Evolutionary conservation across 2,329 filamentous ascomycete genomes (phyloP).

Genomic region (Hymenoscyphus occultus): DNA sequence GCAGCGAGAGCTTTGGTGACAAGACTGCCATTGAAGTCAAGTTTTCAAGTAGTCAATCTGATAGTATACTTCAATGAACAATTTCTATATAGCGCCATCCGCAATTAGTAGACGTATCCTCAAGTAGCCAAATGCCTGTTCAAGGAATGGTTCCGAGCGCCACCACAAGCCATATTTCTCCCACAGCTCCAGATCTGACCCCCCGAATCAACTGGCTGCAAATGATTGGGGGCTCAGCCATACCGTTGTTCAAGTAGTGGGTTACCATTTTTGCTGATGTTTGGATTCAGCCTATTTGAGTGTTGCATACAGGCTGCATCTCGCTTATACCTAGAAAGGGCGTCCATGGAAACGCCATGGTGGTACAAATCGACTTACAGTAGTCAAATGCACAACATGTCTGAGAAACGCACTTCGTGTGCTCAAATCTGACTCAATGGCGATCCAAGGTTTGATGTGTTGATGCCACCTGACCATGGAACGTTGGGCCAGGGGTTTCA

Average conservation of each 20-base stretch:
- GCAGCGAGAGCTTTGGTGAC: not conserved
- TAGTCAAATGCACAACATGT: conserved; percentile 10
- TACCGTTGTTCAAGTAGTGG: conserved; percentile 2
- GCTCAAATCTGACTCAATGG: conserved; percentile 10
- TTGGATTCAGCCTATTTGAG: conserved; percentile 9
- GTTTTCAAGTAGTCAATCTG: not conserved
- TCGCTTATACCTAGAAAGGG: conserved; percentile 3
- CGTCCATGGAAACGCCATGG: conserved; percentile 13
- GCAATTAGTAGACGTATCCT: not conserved
- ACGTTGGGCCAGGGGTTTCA: not conserved
- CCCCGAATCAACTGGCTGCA: not conserved
- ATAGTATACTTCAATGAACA: too few relatives aligned
- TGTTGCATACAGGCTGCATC: conserved; percentile 15
- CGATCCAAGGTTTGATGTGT: not conserved
- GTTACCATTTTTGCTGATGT: conserved; percentile 14
- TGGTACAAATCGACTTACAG: conserved; percentile 1
- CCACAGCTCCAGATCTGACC: not conserved
- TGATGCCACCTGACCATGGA: not conserved
- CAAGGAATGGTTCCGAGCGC: not conserved
- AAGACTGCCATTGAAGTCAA: not conserved
- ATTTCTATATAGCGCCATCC: not conserved
- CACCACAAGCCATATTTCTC: conserved; percentile 6
- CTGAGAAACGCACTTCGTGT: conserved; percentile 14
- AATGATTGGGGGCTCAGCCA: not conserved
- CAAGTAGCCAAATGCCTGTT: not conserved